These are phyloP conservation scores for Zangia roseola DNA, from an alignment of 768 basidiomycete species.

Conservation along the genomic window DNA sequence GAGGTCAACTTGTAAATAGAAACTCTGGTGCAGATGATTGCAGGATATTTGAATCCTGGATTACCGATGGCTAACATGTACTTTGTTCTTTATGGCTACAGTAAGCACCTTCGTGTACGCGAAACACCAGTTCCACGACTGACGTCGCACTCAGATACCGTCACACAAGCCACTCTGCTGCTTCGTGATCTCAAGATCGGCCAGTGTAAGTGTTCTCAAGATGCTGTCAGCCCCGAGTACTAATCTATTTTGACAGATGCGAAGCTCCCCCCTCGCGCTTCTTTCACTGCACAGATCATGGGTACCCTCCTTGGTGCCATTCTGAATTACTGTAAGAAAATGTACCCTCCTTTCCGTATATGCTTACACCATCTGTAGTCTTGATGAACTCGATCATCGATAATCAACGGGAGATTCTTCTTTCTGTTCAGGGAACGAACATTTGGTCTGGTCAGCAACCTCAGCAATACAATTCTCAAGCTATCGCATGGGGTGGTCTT, in stretches of 20 bases:
- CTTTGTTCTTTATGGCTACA: constrained; percentile 45
- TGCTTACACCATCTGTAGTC: constrained; percentile 36
- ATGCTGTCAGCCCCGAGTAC: constrained; percentile 34
- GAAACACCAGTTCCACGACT: constrained; percentile 41
- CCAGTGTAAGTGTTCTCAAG: constrained; percentile 16
- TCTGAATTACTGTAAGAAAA: constrained; percentile 42
- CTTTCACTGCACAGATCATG: constrained; percentile 56
- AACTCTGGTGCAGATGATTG: constrained; percentile 36
- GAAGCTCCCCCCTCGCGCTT: constrained; percentile 63
- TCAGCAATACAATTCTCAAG: constrained; percentile 32
- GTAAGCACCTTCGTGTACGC: constrained; percentile 22
- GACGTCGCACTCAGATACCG: constrained; percentile 41
- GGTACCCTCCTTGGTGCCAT: constrained; percentile 55
- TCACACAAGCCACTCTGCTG: constrained; percentile 49
- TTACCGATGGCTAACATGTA: constrained; percentile 46
- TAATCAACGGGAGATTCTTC: constrained; percentile 47
- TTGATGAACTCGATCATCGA: constrained; percentile 61
- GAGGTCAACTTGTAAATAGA: constrained; percentile 10
- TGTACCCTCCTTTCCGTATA: neutral
- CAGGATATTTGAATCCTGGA: constrained; percentile 36
- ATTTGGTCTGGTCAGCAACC: constrained; percentile 34
- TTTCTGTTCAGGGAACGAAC: constrained; percentile 53
- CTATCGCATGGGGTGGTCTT: constrained; percentile 41
- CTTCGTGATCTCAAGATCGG: constrained; percentile 55
- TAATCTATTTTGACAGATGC: constrained; percentile 27